These are phyloP conservation scores for Suhomyces sp. DNA, from an alignment of 805 yeast genomes.

Conservation along the genomic window DNA sequence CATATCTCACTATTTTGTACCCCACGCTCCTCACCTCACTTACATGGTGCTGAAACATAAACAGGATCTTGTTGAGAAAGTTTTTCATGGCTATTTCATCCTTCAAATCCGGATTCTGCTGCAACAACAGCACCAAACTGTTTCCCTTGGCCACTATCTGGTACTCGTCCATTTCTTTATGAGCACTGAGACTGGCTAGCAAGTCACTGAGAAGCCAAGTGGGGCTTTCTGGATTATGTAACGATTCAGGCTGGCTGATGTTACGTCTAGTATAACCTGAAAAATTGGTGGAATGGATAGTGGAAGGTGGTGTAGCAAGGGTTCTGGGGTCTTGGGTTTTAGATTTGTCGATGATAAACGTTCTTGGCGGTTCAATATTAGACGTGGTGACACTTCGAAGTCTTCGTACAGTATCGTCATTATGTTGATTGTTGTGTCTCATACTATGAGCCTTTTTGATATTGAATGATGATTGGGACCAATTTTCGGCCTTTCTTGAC, in stretches of 20 bases:
- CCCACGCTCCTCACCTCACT: conserved; percentile 72
- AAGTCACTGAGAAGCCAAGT: conserved; percentile 66
- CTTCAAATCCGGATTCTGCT: conserved; percentile 56
- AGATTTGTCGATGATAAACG: background rate
- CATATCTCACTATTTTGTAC: conserved; percentile 66
- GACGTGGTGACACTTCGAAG: conserved; percentile 9
- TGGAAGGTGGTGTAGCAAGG: background rate
- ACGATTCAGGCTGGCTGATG: background rate
- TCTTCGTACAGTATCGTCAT: conserved; percentile 1
- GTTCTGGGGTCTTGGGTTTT: background rate
- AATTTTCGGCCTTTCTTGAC: background rate
- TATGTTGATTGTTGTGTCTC: background rate
- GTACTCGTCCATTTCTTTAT: conserved; percentile 47
- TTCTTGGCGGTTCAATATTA: background rate
- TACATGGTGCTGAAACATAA: conserved; percentile 53
- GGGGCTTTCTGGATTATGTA: conserved; percentile 5
- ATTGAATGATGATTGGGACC: background rate
- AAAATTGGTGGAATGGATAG: background rate
- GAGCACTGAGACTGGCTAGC: conserved; percentile 51
- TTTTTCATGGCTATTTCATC: conserved; percentile 61
- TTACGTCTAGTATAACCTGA: background rate
- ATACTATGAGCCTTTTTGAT: background rate
- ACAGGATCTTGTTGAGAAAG: conserved; percentile 56
- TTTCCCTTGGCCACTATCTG: conserved; percentile 59
- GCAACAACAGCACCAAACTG: conserved; percentile 56